Conservation (phyloP, 148 eudicot species). For the Cornus kousa region DNA sequence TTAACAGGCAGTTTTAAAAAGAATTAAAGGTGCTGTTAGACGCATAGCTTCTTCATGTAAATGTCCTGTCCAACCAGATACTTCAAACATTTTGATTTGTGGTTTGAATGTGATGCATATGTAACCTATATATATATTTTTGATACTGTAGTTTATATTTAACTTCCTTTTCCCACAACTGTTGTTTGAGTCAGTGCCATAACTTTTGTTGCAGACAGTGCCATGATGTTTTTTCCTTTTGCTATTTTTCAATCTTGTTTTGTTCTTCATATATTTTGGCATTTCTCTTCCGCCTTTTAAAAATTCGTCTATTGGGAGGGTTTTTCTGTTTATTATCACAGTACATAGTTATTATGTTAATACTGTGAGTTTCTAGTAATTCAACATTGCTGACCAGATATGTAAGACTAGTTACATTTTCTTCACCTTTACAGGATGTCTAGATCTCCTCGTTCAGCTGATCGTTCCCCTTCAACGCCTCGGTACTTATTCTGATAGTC, state of each 20-base stretch:
- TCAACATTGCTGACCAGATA: not conserved
- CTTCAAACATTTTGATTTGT: not conserved
- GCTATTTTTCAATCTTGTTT: not conserved
- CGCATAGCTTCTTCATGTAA: not conserved
- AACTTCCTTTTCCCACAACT: not conserved
- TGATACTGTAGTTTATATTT: too few species aligned
- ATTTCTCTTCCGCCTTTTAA: not conserved
- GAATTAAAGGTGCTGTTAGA: not conserved
- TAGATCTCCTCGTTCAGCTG: slow-evolving; percentile 56
- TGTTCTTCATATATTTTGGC: not conserved
- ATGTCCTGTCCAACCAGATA: not conserved
- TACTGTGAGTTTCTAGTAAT: too few species aligned
- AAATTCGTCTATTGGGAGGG: too few species aligned
- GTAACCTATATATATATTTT: too few species aligned
- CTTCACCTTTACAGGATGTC: slow-evolving; percentile 49
- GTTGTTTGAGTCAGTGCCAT: too few species aligned
- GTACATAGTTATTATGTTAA: too few species aligned
- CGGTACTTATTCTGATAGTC: slow-evolving; percentile 39
- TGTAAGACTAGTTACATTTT: slow-evolving; percentile 16
- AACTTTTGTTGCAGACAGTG: too few species aligned
- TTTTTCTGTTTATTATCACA: too few species aligned
- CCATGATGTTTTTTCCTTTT: too few species aligned
- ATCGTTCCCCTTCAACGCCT: slow-evolving; percentile 48
- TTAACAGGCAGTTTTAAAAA: not conserved
- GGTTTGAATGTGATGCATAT: not conserved